phyloP scores from a whole-genome alignment of 768 basidiomycete genomes.

The Boletellus ananas region DNA sequence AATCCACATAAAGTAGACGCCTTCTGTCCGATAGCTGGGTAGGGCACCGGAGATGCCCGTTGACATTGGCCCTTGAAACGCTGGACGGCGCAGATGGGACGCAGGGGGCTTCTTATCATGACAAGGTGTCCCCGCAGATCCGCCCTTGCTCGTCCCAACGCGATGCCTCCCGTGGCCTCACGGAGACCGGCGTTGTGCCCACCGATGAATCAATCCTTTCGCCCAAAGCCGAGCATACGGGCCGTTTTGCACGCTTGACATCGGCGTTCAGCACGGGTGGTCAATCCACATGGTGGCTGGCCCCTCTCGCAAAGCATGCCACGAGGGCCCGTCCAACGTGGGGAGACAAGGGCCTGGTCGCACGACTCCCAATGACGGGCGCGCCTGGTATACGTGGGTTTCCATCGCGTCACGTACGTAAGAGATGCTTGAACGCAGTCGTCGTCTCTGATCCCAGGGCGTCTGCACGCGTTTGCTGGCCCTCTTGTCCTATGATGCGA shows the following conservation, averaged over 20 bases:
- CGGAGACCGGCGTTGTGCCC: neutral
- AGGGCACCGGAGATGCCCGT: neutral
- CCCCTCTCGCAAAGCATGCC: neutral
- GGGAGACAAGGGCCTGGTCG: conserved; percentile 8
- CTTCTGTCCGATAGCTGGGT: neutral
- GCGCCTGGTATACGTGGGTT: neutral
- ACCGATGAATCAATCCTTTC: neutral
- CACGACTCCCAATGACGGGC: conserved; percentile 2
- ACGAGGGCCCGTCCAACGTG: conserved; percentile 13
- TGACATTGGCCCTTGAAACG: neutral
- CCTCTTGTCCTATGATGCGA: neutral
- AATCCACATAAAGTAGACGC: neutral
- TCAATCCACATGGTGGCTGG: neutral
- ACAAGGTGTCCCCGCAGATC: neutral
- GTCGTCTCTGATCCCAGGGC: conserved; percentile 4
- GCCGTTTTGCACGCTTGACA: neutral
- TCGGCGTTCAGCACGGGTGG: neutral
- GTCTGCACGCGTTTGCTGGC: neutral
- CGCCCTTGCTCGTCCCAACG: conserved; percentile 1
- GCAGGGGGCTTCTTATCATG: neutral
- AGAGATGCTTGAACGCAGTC: neutral
- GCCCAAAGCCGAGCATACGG: neutral
- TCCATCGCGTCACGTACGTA: conserved; percentile 8
- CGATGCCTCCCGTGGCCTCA: neutral
- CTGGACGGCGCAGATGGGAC: neutral